These are phyloP conservation scores for Ampelocalamus luodianensis DNA, from an alignment of 176 grass and related monocot genomes.

Conservation along the genomic window DNA sequence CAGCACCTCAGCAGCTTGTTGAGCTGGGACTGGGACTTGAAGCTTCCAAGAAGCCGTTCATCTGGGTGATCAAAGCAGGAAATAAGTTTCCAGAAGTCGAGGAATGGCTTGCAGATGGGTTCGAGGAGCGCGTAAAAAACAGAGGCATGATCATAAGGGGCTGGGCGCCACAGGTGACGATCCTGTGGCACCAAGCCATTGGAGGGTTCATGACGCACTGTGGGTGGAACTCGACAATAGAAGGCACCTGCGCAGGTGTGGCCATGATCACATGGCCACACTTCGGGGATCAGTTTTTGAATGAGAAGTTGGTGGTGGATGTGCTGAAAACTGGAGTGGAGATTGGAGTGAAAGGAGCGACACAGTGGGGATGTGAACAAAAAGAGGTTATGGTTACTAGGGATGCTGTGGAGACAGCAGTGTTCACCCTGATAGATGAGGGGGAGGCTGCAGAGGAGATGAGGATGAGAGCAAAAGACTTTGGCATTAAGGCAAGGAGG, in stretches of 20 bases:
- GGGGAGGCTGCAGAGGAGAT: conserved; percentile 50
- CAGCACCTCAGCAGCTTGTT: conserved; percentile 53
- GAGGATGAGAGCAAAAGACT: conserved; percentile 55
- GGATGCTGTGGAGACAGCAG: conserved; percentile 33
- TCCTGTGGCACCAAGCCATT: conserved; percentile 64
- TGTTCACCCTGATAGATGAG: conserved; percentile 53
- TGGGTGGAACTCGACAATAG: conserved; percentile 77
- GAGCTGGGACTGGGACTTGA: conserved; percentile 76
- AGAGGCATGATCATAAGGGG: conserved; percentile 58
- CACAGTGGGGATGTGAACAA: conserved; percentile 35
- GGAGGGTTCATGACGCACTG: conserved; percentile 74
- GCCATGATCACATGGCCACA: conserved; percentile 77
- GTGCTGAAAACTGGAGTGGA: conserved; percentile 62
- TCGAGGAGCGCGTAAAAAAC: conserved; percentile 50
- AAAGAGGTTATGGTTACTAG: conserved; percentile 47
- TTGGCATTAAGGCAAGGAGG: conserved; percentile 53
- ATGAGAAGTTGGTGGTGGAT: conserved; percentile 67
- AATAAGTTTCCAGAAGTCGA: conserved; percentile 52
- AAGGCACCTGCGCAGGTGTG: conserved; percentile 58
- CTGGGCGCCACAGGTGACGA: conserved; percentile 70
- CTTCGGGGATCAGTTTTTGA: conserved; percentile 63
- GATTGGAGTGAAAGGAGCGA: conserved; percentile 45
- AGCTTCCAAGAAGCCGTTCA: conserved; percentile 58
- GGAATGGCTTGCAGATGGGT: conserved; percentile 65
- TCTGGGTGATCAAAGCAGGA: conserved; percentile 75